Evolutionary conservation across 1,284 basidiomycete genomes (phyloP).

Genomic region (Schizophyllum commune): DNA sequence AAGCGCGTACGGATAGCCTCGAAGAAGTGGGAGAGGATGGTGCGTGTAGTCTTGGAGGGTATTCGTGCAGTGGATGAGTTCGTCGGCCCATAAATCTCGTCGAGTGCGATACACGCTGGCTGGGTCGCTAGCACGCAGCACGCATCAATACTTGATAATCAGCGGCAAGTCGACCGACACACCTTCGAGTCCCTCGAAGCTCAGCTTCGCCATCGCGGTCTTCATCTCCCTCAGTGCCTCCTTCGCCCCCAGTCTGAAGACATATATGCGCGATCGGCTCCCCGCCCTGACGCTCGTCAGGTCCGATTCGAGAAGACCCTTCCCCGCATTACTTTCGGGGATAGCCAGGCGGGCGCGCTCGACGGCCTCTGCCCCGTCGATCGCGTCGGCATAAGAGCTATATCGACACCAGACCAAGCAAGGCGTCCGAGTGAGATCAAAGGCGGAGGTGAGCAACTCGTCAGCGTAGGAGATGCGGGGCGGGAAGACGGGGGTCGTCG

Average conservation of each 20-base stretch:
- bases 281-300: conserved; percentile 40
- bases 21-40: conserved; percentile 35
- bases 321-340: conserved; percentile 27
- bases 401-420: conserved; percentile 40
- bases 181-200: conserved; percentile 47
- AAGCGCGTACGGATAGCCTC: conserved; percentile 37
- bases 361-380: conserved; percentile 32
- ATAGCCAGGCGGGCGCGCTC: conserved; percentile 49
- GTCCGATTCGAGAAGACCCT: conserved; percentile 37
- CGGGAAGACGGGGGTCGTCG: neutral
- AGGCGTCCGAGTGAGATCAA: conserved; percentile 23
- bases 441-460: conserved; percentile 23
- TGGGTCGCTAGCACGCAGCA: neutral
- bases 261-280: conserved; percentile 36
- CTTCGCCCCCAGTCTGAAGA: conserved; percentile 42
- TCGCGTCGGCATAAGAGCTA: conserved; percentile 21
- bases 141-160: conserved; percentile 11
- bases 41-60: conserved; percentile 38
- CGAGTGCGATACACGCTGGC: neutral
- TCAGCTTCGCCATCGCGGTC: conserved; percentile 21
- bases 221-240: conserved; percentile 18
- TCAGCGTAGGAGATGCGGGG: conserved; percentile 19
- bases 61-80: conserved; percentile 16
- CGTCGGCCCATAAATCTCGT: conserved; percentile 4
- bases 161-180: conserved; percentile 21